These are phyloP conservation scores for Colletotrichum liriopes DNA, from an alignment of 2,329 filamentous ascomycete species.

Conservation along the genomic window DNA sequence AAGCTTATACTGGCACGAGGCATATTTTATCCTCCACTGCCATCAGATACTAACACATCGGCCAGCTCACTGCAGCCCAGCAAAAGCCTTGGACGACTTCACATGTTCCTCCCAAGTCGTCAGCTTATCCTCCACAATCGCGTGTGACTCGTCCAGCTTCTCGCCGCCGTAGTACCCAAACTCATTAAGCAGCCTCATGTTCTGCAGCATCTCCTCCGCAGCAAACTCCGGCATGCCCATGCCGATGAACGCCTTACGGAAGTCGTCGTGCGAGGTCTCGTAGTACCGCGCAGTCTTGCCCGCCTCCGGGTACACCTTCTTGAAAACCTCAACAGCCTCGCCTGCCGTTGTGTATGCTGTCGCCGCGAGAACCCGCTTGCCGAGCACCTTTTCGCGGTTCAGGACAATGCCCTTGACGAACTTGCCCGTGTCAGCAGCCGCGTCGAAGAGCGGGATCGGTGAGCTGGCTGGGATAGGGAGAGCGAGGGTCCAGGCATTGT, in stretches of 20 bases:
- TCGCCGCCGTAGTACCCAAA: constrained; percentile 59
- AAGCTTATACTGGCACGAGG: too few species aligned
- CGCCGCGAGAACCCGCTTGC: constrained; percentile 55
- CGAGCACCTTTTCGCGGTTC: constrained; percentile 46
- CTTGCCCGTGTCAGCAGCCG: constrained; percentile 58
- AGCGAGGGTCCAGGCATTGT: constrained; percentile 52
- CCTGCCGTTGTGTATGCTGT: constrained; percentile 55
- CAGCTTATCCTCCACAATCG: constrained; percentile 54
- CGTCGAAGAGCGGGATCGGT: constrained; percentile 55
- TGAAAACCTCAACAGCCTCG: constrained; percentile 50
- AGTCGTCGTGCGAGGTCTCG: constrained; percentile 53
- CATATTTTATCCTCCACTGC: not conserved
- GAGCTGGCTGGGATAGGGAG: constrained; percentile 50
- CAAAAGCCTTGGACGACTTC: constrained; percentile 52
- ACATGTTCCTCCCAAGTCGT: constrained; percentile 58
- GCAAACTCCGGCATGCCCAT: constrained; percentile 45
- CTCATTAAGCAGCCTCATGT: constrained; percentile 58
- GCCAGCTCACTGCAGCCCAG: constrained; percentile 52
- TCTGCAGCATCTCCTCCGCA: constrained; percentile 59
- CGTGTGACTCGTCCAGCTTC: constrained; percentile 51
- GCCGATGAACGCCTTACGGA: constrained; percentile 53
- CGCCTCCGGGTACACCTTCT: constrained; percentile 52
- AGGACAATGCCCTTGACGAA: constrained; percentile 52
- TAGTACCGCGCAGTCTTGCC: constrained; percentile 52
- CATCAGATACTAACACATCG: not conserved